Base-by-base conservation (phyloP, 2,329 filamentous ascomycete species). In the Penicillium polonicum region DNA sequence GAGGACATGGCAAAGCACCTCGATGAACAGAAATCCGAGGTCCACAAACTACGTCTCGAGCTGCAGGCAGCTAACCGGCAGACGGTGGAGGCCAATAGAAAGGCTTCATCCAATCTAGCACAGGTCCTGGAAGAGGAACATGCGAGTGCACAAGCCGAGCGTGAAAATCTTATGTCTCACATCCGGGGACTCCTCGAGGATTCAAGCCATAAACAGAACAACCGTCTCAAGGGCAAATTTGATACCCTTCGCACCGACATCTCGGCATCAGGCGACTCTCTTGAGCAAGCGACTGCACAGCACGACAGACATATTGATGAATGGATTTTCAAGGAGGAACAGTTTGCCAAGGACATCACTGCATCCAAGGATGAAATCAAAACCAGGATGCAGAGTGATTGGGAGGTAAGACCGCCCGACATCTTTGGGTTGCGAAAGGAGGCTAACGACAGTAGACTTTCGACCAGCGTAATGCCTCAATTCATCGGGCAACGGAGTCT, bases 301-400 rank as follows among this genome's bases (percentile, higher is more conserved):
- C 94, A 94, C 70, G 83, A 83, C 8, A 78, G 85, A 50, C 87
- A 85, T 36, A 91, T 97, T 83, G 85, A 90, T 55, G 74, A 78
- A 2, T 96, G 91, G 92, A 82, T 85, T 48, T 78, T 82, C 55
- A 88, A 85, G 63, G 89, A 92, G 56, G 83, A 83, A 49, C 79
- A 83, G 41, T 82, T 96, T 41, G 78, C 93, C 38, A 84, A 89
- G 21, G 86, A 88, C 29, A 85, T 95, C 19, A 80, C 86, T 55
- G 84, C 83, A 67, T 92, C 91, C 15, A 83, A 89, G 53, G 91
- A 96, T 59, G 83, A 81, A 27, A 78, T 97, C 66, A 95, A 94
- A 80, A 84, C 80, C 4, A 92, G 87, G 77, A 84, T 97, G 72
- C 89, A 94, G 76, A 85, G 90, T 55, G 92, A 97, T 72, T 96